phyloP scores from a whole-genome alignment of 352 stramenopile genomes.

The Poterioochromonas sp. region DNA sequence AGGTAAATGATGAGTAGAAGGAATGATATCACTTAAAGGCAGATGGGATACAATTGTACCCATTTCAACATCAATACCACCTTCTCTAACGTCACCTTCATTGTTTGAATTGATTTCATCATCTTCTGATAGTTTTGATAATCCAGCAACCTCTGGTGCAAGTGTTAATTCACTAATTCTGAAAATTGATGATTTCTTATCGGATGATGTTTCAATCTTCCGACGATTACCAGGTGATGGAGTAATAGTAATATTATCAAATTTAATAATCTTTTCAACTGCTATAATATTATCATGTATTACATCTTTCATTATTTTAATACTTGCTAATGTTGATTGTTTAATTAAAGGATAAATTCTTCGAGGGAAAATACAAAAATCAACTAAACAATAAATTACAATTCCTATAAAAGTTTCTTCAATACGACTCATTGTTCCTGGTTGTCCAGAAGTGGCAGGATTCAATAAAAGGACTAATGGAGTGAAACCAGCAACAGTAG shows the following conservation, averaged over 20 bases:
- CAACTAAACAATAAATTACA: slow-evolving; percentile 42
- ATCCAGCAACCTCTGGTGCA: no score
- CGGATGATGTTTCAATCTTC: neutral
- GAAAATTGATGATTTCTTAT: neutral
- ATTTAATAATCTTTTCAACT: neutral
- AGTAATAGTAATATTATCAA: neutral
- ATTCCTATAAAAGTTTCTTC: slow-evolving; percentile 43
- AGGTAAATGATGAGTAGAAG: neutral
- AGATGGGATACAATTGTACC: neutral
- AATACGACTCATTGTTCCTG: neutral
- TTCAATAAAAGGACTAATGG: slow-evolving; percentile 41
- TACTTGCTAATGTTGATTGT: neutral
- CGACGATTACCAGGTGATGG: neutral
- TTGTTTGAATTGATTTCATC: no score
- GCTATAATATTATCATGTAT: neutral
- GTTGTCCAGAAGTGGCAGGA: slow-evolving; percentile 26
- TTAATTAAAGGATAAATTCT: slow-evolving; percentile 1
- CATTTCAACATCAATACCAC: no score
- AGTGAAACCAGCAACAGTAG: slow-evolving; percentile 41
- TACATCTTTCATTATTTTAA: neutral
- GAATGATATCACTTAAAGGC: neutral
- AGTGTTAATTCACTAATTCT: neutral
- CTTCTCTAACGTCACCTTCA: no score
- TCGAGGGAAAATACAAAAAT: slow-evolving; percentile 34
- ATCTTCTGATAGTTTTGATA: no score